A percentile compares a stretch with the other conserved stretches of the same genome.
These are phyloP conservation scores for Paramecium pentaurelia DNA, from an alignment of 73 alveolate genomes.

Conservation along the genomic window DNA sequence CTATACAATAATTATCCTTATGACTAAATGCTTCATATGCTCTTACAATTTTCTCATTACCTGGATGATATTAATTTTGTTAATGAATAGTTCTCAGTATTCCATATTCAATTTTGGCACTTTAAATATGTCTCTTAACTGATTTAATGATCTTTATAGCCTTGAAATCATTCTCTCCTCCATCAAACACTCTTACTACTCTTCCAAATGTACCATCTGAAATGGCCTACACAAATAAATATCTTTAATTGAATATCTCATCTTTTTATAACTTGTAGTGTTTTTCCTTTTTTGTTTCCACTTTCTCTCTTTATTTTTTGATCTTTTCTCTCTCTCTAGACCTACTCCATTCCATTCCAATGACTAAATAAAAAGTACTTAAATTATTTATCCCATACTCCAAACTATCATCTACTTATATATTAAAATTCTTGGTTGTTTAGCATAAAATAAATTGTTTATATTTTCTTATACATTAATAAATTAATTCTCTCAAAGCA, in stretches of 20 bases:
- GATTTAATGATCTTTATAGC: conserved; percentile 89
- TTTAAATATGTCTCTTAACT: conserved; percentile 84
- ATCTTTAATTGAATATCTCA: conserved; percentile 50
- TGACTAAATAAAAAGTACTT: neutral
- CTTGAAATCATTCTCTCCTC: neutral
- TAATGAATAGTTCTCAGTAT: conserved; percentile 62
- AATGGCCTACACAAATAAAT: neutral
- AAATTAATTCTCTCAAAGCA: neutral
- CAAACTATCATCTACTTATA: neutral
- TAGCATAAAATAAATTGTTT: neutral
- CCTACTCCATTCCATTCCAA: neutral
- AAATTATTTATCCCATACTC: neutral
- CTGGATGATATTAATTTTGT: conserved; percentile 49
- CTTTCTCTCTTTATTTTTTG: neutral
- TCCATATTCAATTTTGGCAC: conserved; percentile 84
- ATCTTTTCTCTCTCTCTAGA: conserved; percentile 33
- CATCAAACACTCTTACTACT: conserved; percentile 60
- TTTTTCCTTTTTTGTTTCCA: neutral
- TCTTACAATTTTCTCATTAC: conserved; percentile 34
- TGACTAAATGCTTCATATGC: conserved; percentile 43
- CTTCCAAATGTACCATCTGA: conserved; percentile 95
- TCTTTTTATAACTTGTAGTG: conserved; percentile 32
- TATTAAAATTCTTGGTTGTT: neutral
- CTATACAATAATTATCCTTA: conserved; percentile 31
- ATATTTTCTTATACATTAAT: neutral